Percentiles rank a stretch among this genome's conserved stretches.
These are phyloP conservation scores for Rubroboletus satanas DNA, from an alignment of 768 basidiomycete species.

Conservation along the genomic window DNA sequence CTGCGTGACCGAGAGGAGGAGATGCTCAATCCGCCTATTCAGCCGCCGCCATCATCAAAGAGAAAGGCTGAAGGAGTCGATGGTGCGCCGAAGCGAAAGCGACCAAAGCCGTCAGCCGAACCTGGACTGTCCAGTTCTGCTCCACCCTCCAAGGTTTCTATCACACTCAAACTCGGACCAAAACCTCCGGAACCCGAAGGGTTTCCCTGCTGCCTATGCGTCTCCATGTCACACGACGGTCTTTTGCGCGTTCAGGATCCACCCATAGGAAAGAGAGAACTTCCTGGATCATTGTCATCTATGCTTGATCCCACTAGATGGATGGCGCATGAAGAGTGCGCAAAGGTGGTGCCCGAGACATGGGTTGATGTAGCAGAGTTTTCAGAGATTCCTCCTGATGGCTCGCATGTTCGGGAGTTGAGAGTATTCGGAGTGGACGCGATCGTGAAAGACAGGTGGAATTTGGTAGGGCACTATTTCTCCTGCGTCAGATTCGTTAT, in stretches of 20 bases:
- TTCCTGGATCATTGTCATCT: slow-evolving; percentile 35
- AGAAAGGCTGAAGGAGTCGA: slow-evolving; percentile 38
- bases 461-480: slow-evolving; percentile 54
- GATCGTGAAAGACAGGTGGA: slow-evolving; percentile 92
- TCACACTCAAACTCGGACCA: slow-evolving; percentile 68
- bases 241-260: slow-evolving; percentile 68
- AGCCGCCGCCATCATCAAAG: slow-evolving; percentile 30
- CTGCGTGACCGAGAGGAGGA: slow-evolving; percentile 63
- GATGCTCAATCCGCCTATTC: slow-evolving; percentile 10
- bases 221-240: slow-evolving; percentile 48
- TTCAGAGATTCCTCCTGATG: slow-evolving; percentile 27
- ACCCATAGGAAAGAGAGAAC: slow-evolving; percentile 52
- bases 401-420: slow-evolving; percentile 37
- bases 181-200: slow-evolving; percentile 50
- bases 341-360: slow-evolving; percentile 81
- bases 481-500: neutral
- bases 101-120: slow-evolving; percentile 15
- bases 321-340: slow-evolving; percentile 81
- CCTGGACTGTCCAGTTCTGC: slow-evolving; percentile 9
- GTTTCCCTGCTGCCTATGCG: slow-evolving; percentile 69
- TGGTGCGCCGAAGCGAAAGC: slow-evolving; percentile 22
- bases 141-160: slow-evolving; percentile 38
- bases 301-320: slow-evolving; percentile 38
- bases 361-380: slow-evolving; percentile 75
- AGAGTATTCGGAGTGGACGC: slow-evolving; percentile 82